These are phyloP conservation scores for Podila epicladia DNA, from an alignment of 192 early-diverging fungal species.

Conservation along the genomic window DNA sequence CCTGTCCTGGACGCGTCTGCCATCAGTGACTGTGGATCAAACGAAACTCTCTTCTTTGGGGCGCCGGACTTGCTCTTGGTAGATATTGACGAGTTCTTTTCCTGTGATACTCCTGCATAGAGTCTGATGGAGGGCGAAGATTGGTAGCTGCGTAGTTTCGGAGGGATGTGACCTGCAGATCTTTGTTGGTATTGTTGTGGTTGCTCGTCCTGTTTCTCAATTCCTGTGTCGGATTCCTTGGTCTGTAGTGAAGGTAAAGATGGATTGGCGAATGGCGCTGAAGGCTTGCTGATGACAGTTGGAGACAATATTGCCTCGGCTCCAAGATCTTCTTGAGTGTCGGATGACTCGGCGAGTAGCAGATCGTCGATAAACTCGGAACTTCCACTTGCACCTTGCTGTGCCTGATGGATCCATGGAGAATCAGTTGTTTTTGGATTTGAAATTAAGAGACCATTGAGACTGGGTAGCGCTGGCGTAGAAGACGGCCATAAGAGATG, in stretches of 20 bases:
- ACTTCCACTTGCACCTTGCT: background rate
- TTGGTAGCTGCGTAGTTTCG: slow-evolving; percentile 43
- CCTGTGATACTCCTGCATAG: background rate
- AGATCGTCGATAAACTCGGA: slow-evolving; percentile 11
- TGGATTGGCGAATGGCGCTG: background rate
- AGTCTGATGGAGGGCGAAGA: slow-evolving; percentile 46
- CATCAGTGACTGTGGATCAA: slow-evolving; percentile 42
- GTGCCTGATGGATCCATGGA: background rate
- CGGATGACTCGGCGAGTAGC: slow-evolving; percentile 7
- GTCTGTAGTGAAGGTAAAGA: background rate
- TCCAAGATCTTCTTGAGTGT: slow-evolving; percentile 5
- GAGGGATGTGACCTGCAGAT: slow-evolving; percentile 20
- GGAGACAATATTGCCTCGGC: slow-evolving; percentile 28
- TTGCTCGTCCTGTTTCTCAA: background rate
- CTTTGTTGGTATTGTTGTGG: background rate
- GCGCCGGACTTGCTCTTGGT: slow-evolving; percentile 4
- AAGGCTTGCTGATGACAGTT: slow-evolving; percentile 9
- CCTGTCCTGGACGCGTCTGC: slow-evolving; percentile 44
- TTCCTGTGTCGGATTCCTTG: background rate
- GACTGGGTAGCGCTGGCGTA: background rate
- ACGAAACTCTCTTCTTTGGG: slow-evolving; percentile 29
- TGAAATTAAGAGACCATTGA: slow-evolving; percentile 23
- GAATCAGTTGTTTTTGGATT: background rate
- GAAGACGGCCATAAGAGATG: slow-evolving; percentile 10
- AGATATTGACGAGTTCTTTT: background rate